Conservation (phyloP, 2,329 filamentous ascomycete genomes). For the Curvularia sp. region DNA sequence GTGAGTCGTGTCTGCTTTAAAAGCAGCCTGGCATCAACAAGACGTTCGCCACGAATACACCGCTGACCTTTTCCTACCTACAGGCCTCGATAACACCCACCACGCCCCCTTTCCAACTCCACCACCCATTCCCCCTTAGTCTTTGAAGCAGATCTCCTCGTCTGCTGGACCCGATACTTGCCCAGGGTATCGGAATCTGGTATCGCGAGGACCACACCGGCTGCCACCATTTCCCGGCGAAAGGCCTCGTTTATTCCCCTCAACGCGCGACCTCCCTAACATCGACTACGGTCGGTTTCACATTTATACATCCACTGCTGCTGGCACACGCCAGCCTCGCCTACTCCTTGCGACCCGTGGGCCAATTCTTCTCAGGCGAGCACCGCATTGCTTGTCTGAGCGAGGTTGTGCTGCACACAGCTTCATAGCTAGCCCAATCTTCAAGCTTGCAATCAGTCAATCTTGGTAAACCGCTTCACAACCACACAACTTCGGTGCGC, state of each 20-base stretch:
- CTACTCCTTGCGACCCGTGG: conserved; percentile 69
- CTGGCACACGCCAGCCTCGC: conserved; percentile 86
- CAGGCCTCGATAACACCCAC: conserved; percentile 73
- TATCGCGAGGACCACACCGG: conserved; percentile 66
- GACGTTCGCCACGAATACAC: neutral
- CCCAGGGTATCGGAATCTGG: conserved; percentile 82
- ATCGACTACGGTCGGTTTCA: conserved; percentile 70
- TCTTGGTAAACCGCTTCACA: conserved; percentile 20
- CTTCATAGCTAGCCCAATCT: conserved; percentile 31
- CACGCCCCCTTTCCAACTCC: conserved; percentile 43
- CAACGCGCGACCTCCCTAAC: conserved; percentile 91
- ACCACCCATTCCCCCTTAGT: conserved; percentile 35
- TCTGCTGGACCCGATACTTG: conserved; percentile 87
- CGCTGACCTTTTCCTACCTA: conserved; percentile 20
- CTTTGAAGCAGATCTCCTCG: conserved; percentile 67
- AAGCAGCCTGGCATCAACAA: conserved; percentile 10
- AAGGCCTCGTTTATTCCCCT: conserved; percentile 83
- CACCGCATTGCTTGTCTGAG: conserved; percentile 95
- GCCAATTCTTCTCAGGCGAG: conserved; percentile 97
- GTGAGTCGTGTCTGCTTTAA: conserved; percentile 61
- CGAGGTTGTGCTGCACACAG: conserved; percentile 89
- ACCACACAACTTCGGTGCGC: conserved; percentile 26
- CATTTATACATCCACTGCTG: conserved; percentile 63
- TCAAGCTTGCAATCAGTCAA: conserved; percentile 9
- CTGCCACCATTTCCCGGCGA: conserved; percentile 86